Conservation (phyloP, 2,329 filamentous ascomycete genomes). For the Phialophora tarda region DNA sequence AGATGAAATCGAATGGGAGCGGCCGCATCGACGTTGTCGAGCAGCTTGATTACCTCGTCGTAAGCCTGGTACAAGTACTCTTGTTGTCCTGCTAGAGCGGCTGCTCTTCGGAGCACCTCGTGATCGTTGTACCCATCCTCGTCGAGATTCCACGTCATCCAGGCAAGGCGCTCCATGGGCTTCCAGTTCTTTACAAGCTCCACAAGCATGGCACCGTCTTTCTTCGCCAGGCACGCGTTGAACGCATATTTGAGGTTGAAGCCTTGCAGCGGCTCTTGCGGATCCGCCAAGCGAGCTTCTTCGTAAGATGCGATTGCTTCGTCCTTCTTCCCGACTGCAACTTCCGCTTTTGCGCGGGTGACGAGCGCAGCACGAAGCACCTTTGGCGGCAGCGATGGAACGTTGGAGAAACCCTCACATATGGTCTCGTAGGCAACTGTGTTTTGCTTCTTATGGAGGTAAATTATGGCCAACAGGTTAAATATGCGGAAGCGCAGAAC, state of each 20-base stretch:
- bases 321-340: slow-evolving; percentile 1
- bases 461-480: slow-evolving; percentile 3
- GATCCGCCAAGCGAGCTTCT: slow-evolving; percentile 9
- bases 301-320: slow-evolving; percentile 12
- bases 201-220: slow-evolving; percentile 6
- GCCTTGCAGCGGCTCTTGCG: slow-evolving; percentile 13
- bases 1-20: slow-evolving; percentile 11
- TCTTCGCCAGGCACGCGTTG: neutral
- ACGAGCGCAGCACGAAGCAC: slow-evolving; percentile 8
- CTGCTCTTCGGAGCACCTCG: slow-evolving; percentile 3
- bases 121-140: neutral
- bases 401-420: neutral
- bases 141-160: slow-evolving; percentile 17
- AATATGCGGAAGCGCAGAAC: slow-evolving; percentile 2
- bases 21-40: slow-evolving; percentile 10
- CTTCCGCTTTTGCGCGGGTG: slow-evolving; percentile 10
- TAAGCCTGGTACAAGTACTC: slow-evolving; percentile 14
- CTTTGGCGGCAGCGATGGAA: neutral
- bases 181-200: slow-evolving; percentile 9
- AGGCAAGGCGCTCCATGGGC: slow-evolving; percentile 12
- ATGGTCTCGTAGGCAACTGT: slow-evolving; percentile 4
- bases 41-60: slow-evolving; percentile 15
- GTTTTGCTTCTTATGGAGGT: slow-evolving; percentile 12
- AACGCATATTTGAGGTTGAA: slow-evolving; percentile 9
- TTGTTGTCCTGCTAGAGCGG: neutral